A percentile compares a stretch with the other conserved stretches of the same genome.
phyloP scores from a whole-genome alignment of 2,329 filamentous ascomycete genomes.

The Calonectria pauciramosa region DNA sequence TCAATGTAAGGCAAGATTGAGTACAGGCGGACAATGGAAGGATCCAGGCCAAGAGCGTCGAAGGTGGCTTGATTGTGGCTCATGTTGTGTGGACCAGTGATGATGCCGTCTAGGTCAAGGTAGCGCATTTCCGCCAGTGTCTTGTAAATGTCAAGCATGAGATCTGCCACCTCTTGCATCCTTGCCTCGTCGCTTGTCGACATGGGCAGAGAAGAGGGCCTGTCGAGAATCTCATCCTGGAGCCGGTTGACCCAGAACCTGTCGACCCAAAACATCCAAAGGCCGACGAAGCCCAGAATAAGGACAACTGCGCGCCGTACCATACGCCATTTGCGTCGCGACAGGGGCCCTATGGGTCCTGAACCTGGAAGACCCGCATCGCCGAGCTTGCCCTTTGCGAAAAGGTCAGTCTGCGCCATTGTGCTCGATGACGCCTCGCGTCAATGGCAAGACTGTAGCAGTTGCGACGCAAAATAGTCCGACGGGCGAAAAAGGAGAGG shows the following conservation, averaged over 20 bases:
- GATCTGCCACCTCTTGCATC: slow-evolving; percentile 7
- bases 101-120: slow-evolving; percentile 1
- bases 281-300: background rate
- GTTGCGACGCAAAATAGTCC: background rate
- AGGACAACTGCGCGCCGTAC: background rate
- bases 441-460: no score
- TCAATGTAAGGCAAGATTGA: slow-evolving; percentile 44
- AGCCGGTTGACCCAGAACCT: background rate
- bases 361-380: background rate
- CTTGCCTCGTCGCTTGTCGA: background rate
- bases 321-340: background rate
- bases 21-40: slow-evolving; percentile 44
- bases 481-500: background rate
- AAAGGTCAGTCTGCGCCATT: background rate
- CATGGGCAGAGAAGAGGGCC: background rate
- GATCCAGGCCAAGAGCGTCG: slow-evolving; percentile 23
- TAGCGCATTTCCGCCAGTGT: slow-evolving; percentile 5
- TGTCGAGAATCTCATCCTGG: background rate
- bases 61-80: background rate
- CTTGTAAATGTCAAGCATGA: slow-evolving; percentile 11
- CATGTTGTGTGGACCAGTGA: background rate
- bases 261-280: background rate
- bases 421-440: background rate
- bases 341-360: background rate
- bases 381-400: background rate